Conservation (phyloP, 208 protist species). For the Novymonas esmeraldas region DNA sequence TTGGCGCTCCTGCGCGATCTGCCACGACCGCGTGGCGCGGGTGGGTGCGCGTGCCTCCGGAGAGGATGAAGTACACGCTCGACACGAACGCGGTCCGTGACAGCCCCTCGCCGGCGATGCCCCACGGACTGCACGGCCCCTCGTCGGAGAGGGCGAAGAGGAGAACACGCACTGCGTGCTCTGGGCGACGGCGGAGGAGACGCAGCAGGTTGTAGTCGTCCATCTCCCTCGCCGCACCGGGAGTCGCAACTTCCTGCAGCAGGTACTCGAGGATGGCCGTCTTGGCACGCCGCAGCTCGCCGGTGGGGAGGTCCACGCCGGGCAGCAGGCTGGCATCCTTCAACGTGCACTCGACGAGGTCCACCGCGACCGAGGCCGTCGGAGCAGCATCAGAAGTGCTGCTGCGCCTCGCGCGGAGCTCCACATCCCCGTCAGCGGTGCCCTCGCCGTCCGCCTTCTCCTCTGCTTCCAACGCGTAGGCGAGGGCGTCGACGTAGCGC, state of each 20-base stretch:
- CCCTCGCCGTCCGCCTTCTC: constrained; percentile 6
- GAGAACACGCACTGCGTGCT: constrained; percentile 33
- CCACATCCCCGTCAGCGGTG: background rate
- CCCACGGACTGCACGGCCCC: constrained; percentile 45
- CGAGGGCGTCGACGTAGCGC: constrained; percentile 64
- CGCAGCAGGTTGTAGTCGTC: constrained; percentile 22
- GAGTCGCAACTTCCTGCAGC: no score
- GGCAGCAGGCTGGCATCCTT: constrained; percentile 37
- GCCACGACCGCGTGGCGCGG: constrained; percentile 7
- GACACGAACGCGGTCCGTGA: constrained; percentile 33
- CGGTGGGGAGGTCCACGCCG: constrained; percentile 30
- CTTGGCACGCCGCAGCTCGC: constrained; percentile 32
- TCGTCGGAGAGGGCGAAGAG: constrained; percentile 48
- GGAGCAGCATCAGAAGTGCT: background rate
- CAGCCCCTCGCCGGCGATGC: constrained; percentile 10
- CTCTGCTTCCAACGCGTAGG: constrained; percentile 34
- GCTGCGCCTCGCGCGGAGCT: background rate
- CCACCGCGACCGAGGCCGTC: constrained; percentile 27
- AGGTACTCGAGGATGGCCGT: constrained; percentile 44
- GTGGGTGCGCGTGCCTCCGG: constrained; percentile 20
- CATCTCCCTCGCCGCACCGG: constrained; percentile 12
- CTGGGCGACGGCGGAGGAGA: constrained; percentile 42
- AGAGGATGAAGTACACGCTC: constrained; percentile 30
- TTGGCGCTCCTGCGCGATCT: background rate
- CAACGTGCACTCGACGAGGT: constrained; percentile 44